phyloP scores from a whole-genome alignment of 2,329 filamentous ascomycete genomes.

The Pseudogymnoascus sp. region DNA sequence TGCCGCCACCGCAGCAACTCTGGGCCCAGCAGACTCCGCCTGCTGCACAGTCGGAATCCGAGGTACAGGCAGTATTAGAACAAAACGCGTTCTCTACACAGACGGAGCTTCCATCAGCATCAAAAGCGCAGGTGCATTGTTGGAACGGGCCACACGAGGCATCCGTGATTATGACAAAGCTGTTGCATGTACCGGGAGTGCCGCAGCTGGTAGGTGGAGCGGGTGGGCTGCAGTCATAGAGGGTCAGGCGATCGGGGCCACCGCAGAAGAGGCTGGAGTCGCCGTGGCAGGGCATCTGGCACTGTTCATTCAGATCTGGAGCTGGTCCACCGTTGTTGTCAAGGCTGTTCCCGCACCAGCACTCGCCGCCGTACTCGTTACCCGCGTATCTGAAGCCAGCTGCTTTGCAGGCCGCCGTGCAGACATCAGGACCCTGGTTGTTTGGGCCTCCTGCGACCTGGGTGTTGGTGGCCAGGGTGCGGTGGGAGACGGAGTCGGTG shows the following conservation, averaged over 20 bases:
- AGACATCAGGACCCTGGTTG: not conserved
- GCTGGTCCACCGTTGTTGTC: slow-evolving; percentile 7
- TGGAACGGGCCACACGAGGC: not conserved
- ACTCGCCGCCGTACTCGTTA: slow-evolving; percentile 39
- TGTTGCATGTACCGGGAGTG: not conserved
- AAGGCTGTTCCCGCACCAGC: slow-evolving; percentile 20
- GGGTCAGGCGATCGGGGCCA: slow-evolving; percentile 11
- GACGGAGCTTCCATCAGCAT: not conserved
- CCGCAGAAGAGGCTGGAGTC: slow-evolving; percentile 12
- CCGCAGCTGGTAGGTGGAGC: not conserved
- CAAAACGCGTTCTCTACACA: not conserved
- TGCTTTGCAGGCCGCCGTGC: slow-evolving; percentile 4
- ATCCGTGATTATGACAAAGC: not conserved
- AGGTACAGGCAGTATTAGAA: not conserved
- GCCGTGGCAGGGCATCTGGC: slow-evolving; percentile 14
- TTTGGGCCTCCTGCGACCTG: not conserved
- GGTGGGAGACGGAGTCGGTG: not conserved
- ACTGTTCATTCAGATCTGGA: slow-evolving; percentile 31
- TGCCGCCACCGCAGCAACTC: not conserved
- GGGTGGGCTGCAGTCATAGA: not conserved
- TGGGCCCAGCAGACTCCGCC: not conserved
- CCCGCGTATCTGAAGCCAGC: slow-evolving; percentile 33
- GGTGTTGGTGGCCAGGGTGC: slow-evolving; percentile 3
- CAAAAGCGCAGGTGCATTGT: not conserved
- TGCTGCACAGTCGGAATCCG: not conserved